These are phyloP conservation scores for Candida montana DNA, from an alignment of 805 yeast species.

Conservation along the genomic window DNA sequence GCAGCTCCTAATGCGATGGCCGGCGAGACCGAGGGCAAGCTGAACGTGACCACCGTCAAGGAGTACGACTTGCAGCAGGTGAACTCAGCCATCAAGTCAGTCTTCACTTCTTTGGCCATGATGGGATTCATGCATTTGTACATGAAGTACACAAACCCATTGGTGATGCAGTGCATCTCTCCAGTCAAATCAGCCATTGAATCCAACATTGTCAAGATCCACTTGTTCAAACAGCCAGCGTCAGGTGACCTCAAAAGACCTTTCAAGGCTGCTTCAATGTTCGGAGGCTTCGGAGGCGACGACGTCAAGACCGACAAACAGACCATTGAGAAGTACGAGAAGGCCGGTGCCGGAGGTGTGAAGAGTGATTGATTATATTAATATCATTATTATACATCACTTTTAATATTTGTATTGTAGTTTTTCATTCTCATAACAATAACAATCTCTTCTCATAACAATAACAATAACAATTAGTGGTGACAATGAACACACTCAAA, in stretches of 20 bases:
- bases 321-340: constrained; percentile 78
- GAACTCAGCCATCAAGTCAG: constrained; percentile 70
- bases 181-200: constrained; percentile 89
- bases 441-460: no score
- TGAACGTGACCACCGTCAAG: constrained; percentile 86
- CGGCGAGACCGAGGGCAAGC: constrained; percentile 66
- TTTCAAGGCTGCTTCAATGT: constrained; percentile 80
- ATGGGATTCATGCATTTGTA: constrained; percentile 97
- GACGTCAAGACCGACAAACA: constrained; percentile 78
- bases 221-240: constrained; percentile 77
- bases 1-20: constrained; percentile 77
- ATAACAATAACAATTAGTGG: no score
- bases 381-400: no score
- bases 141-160: constrained; percentile 96
- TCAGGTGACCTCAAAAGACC: constrained; percentile 94
- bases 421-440: no score
- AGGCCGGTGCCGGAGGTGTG: constrained; percentile 80
- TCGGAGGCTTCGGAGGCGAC: constrained; percentile 47
- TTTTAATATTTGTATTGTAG: no score
- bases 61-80: constrained; percentile 92
- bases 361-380: constrained; percentile 38
- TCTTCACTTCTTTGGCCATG: constrained; percentile 88
- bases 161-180: constrained; percentile 88
- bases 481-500: neutral
- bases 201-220: constrained; percentile 86